Base-by-base conservation (phyloP, 352 stramenopile genomes). In the Blastocystis hominis region DNA sequence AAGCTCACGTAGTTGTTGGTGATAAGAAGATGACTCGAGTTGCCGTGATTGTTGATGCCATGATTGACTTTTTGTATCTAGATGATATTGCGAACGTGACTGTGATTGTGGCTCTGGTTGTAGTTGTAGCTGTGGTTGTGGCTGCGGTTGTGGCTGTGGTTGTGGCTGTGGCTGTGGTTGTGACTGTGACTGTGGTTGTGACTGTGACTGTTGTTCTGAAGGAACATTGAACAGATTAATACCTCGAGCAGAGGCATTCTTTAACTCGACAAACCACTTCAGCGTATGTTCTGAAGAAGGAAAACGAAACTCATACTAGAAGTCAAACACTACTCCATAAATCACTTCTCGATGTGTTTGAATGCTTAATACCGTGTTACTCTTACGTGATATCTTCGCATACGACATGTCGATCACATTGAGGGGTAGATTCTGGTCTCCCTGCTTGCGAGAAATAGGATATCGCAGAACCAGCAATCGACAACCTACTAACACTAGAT, bases 391-490 rank as follows among this genome's bases (percentile, higher is more conserved):
- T 7, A 80, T 47, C 9, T 44, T 13, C 15, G 70, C 70, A 42
- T 80, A 63, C 6, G 70, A 63, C 1, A 80, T 30, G 36, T 80
- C 70, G 42, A 80, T 80, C 20, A 80, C 70, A 38, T 80, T 80
- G 4, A 80, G 42, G n/a, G 70, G 70, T 0, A 80, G 46, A 20
- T 80, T 80, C 30, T 80, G 20, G 13, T 61, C 34, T 10, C 50
- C 76, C 20, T 46, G n/a, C 47, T 72, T 86, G 20, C 17, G 59
- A 36, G 38, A 46, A 15, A 47, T 6, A 9, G 59, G 36, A 36
- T 86, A 86, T 24, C 76, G 59, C 24, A 76, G 77, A 3, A 86
- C 63, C 24, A 86, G 47, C 13, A 86, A 40, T 24, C 76, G 40
- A 44, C 42, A 76, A 10, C 76, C 76, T 24, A 66, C 46, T 5